Evolutionary conservation across 192 early-diverging fungal genomes (phyloP), one percentile per base, ranked within the genome.

Genomic region (Coemansia sp.): DNA sequence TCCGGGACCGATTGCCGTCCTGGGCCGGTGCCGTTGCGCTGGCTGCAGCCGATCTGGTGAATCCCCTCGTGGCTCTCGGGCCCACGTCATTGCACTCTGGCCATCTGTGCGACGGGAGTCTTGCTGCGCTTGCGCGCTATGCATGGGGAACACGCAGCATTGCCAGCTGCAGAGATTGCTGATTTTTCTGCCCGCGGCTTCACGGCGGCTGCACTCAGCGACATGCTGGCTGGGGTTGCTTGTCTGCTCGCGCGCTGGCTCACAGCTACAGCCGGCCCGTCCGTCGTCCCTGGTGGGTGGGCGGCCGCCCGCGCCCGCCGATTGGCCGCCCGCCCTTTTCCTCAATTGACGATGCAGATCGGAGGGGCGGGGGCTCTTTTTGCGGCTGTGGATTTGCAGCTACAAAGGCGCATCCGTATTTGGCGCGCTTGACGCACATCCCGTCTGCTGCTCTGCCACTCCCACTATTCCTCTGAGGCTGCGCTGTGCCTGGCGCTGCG

Each of bases 401-500:
- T 38, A 22, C 29, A 36, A 51, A 51, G 40, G 48, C 19, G 37
- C 48, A 16, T 51, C 46, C 33, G 46, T 37, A 34, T 48, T 37
- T 23, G 16, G 34, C 23, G 25, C 26, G 34, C 25, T n/a, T 5
- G 19, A 27, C 22, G 9, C 27, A 18, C 27, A 26, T 27, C 46
- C 32, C 13, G 19, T 20, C 23, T 38, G 26, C 33, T 14, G 38
- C 20, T 3, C 25, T 20, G 18, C 27, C 35, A 38, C 29, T 36
- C 37, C 48, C 48, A 51, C 48, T 51, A 51, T 51, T 51, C 10
- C 48, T 22, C 21, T n/a, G n/a, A n/a, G n/a, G n/a, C n/a, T n/a
- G n/a, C n/a, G n/a, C n/a, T n/a, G n/a, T n/a, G n/a, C n/a, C n/a
- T n/a, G n/a, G n/a, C n/a, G n/a, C n/a, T n/a, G n/a, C n/a, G n/a